These are phyloP conservation scores for Pulveroboletus ravenelii DNA, from an alignment of 768 basidiomycete species.

Conservation along the genomic window DNA sequence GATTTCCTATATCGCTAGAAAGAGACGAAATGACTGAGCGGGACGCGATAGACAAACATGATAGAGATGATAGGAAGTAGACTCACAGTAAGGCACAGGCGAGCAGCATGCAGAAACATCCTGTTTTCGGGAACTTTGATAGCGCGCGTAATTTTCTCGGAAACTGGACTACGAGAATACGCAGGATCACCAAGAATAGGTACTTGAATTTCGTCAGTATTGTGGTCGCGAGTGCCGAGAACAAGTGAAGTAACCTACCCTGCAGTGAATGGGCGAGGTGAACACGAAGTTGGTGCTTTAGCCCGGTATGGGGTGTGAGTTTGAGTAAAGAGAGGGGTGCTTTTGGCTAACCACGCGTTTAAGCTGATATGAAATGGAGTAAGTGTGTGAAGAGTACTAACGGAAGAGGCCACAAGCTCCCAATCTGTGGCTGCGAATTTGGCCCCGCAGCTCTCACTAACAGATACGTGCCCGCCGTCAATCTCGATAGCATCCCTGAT, in stretches of 20 bases:
- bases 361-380: constrained; percentile 15
- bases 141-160: constrained; percentile 27
- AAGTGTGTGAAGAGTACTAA: constrained; percentile 30
- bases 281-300: constrained; percentile 69
- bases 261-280: constrained; percentile 52
- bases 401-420: constrained; percentile 56
- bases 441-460: constrained; percentile 27
- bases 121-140: constrained; percentile 39
- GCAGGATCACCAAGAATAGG: constrained; percentile 62
- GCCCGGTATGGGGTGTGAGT: constrained; percentile 54
- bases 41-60: neutral
- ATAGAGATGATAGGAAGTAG: neutral
- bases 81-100: constrained; percentile 52
- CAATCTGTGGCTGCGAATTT: constrained; percentile 43
- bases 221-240: neutral
- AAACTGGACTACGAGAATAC: constrained; percentile 39
- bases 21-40: neutral
- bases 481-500: constrained; percentile 41
- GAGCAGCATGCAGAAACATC: constrained; percentile 59
- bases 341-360: constrained; percentile 32
- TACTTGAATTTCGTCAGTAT: constrained; percentile 35
- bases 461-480: constrained; percentile 41
- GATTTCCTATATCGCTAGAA: constrained; percentile 44
- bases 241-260: constrained; percentile 30
- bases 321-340: constrained; percentile 54